Evolutionary conservation across 257 asterid species (phyloP).

Genomic region (Nicotiana attenuata): DNA sequence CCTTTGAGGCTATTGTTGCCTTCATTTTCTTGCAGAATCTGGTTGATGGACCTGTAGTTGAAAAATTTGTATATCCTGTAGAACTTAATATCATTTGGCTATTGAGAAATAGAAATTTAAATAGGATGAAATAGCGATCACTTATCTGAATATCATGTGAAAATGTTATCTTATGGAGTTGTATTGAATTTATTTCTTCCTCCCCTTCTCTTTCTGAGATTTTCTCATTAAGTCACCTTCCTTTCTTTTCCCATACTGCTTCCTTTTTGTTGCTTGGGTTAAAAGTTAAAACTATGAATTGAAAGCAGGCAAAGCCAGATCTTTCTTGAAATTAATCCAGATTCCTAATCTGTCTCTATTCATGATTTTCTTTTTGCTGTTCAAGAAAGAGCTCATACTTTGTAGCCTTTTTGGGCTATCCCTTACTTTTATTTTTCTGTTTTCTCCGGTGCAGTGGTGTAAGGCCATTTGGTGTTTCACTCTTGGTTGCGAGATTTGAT

Average conservation of each 20-base stretch:
- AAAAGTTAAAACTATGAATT: background rate
- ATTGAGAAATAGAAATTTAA: background rate
- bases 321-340: background rate
- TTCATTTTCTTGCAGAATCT: background rate
- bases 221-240: background rate
- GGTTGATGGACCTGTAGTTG: background rate
- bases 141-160: background rate
- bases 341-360: background rate
- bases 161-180: background rate
- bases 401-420: background rate
- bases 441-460: slow-evolving; percentile 60
- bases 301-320: background rate
- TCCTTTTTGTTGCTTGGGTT: background rate
- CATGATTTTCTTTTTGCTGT: background rate
- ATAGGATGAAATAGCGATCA: background rate
- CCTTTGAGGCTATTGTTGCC: background rate
- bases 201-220: background rate
- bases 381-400: background rate
- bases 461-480: slow-evolving; percentile 96
- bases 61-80: too few species aligned
- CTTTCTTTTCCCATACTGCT: background rate
- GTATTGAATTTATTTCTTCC: background rate
- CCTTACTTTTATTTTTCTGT: slow-evolving; percentile 11
- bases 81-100: background rate
- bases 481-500: slow-evolving; percentile 92